Evolutionary conservation across 2,329 filamentous ascomycete species (phyloP).

Genomic region (Neurospora crassa): DNA sequence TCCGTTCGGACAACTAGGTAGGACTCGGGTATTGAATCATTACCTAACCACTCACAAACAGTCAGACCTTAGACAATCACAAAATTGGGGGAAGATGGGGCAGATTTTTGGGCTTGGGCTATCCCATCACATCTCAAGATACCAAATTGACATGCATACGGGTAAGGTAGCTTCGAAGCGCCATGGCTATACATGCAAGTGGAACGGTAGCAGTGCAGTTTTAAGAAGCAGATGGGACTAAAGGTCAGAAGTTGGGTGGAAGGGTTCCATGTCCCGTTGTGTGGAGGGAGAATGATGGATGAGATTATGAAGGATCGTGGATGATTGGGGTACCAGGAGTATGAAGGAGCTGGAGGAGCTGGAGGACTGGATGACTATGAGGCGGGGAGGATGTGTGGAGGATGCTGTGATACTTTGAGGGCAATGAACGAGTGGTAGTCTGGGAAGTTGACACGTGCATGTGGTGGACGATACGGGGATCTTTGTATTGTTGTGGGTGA

Average conservation of each 20-base stretch:
- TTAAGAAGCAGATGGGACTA: neutral
- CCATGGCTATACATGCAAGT: neutral
- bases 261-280: neutral
- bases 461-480: neutral
- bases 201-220: neutral
- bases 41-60: neutral
- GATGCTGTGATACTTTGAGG: neutral
- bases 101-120: neutral
- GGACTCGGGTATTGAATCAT: neutral
- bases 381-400: neutral
- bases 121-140: neutral
- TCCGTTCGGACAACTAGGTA: neutral
- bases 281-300: neutral
- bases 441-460: neutral
- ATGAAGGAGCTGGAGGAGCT: neutral
- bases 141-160: neutral
- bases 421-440: neutral
- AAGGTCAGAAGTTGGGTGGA: neutral
- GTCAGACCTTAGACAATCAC: neutral
- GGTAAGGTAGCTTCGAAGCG: neutral
- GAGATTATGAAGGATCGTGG: neutral
- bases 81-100: neutral
- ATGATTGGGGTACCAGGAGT: neutral
- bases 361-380: neutral
- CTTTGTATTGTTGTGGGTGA: neutral